These are phyloP conservation scores for Kwoniella newhampshirensis DNA, from an alignment of 768 basidiomycete genomes.

Conservation along the genomic window DNA sequence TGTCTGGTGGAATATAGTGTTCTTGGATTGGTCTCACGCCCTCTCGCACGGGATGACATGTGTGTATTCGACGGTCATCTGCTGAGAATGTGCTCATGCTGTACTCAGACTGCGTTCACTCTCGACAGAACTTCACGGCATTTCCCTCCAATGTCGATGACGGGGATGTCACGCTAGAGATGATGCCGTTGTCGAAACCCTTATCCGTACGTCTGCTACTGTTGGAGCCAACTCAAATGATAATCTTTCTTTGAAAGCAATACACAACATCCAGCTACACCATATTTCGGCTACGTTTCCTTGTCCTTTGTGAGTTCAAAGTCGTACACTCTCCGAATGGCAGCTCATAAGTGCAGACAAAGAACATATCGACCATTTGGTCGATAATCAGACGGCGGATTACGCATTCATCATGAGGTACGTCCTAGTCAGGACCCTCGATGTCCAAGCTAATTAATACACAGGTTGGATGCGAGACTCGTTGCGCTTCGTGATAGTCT, in stretches of 20 bases:
- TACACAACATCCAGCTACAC: conserved; percentile 2
- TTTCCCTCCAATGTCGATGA: conserved; percentile 7
- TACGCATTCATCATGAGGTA: not conserved
- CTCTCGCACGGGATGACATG: conserved; percentile 3
- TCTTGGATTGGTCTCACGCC: conserved; percentile 3
- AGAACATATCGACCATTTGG: conserved; percentile 3
- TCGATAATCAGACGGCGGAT: not conserved
- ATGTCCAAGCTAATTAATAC: not conserved
- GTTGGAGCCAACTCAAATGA: not conserved
- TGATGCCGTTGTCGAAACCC: not conserved
- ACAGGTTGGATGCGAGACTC: conserved; percentile 3
- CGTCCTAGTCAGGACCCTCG: no score
- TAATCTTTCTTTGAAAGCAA: not conserved
- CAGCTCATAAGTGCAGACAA: not conserved
- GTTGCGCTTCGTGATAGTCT: not conserved
- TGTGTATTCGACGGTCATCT: not conserved
- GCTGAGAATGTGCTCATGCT: not conserved
- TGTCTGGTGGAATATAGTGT: conserved; percentile 8
- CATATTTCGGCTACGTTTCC: not conserved
- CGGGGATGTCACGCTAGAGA: not conserved
- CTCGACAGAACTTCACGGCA: conserved; percentile 1
- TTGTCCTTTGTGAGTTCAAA: conserved; percentile 4
- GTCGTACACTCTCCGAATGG: not conserved
- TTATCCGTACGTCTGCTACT: not conserved
- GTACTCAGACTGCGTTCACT: conserved; percentile 1